These are phyloP conservation scores for Mantamonas sphyraenae DNA, from an alignment of 78 protist species.

Conservation along the genomic window DNA sequence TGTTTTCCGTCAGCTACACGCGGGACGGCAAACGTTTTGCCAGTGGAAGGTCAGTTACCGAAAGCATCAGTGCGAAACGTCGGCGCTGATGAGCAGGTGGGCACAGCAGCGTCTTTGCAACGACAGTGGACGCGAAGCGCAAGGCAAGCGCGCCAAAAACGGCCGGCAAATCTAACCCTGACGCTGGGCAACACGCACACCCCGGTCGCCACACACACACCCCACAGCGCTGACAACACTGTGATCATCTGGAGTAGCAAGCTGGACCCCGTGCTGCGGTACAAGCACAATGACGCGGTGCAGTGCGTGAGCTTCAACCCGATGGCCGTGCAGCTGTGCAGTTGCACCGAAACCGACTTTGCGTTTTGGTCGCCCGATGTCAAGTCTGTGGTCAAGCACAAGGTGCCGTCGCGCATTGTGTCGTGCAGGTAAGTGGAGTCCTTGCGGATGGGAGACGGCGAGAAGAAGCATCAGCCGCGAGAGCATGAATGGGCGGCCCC, in stretches of 20 bases:
- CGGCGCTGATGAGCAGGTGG: constrained; percentile 2
- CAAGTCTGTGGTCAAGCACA: constrained; percentile 45
- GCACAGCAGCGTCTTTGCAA: no score
- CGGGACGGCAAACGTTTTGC: constrained; percentile 67
- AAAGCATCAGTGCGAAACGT: no score
- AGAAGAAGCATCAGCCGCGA: no score
- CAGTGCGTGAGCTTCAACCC: constrained; percentile 64
- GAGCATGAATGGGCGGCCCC: no score
- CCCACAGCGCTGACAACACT: constrained; percentile 38
- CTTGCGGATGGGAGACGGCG: no score
- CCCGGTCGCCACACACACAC: no score
- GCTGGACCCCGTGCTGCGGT: constrained; percentile 47
- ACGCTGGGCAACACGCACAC: background rate
- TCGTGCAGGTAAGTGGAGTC: background rate
- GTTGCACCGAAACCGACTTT: constrained; percentile 57
- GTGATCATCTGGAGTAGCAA: constrained; percentile 64
- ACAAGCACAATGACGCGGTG: constrained; percentile 39
- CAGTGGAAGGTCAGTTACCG: constrained; percentile 28
- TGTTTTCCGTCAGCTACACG: constrained; percentile 52
- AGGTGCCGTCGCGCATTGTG: constrained; percentile 19
- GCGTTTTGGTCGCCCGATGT: constrained; percentile 65
- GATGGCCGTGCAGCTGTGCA: constrained; percentile 42
- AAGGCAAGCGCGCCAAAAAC: no score
- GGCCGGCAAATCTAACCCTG: background rate
- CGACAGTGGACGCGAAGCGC: no score